A percentile compares a stretch with the other conserved stretches of the same genome.
Conservation (phyloP, 108 stramenopile species). For the Aurantiochytrium sp. region DNA sequence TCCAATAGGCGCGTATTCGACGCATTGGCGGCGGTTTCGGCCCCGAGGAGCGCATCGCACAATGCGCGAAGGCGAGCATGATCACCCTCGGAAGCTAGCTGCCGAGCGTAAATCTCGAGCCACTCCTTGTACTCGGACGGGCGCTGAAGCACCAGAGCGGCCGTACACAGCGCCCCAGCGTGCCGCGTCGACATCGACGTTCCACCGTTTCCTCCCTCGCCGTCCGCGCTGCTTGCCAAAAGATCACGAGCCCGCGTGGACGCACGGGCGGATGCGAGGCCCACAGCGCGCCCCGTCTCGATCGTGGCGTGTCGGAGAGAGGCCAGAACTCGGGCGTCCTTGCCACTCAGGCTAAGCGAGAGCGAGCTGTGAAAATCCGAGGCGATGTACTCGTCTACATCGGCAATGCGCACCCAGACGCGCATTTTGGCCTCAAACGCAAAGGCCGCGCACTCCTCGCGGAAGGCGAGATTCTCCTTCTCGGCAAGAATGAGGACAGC, state of each 20-base stretch:
- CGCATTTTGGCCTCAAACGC: background rate
- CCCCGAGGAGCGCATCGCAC: background rate
- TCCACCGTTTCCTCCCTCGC: background rate
- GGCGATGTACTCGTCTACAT: background rate
- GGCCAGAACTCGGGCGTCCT: background rate
- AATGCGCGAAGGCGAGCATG: background rate
- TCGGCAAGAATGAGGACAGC: background rate
- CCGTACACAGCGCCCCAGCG: background rate
- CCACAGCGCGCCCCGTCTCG: background rate
- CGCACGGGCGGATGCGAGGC: background rate
- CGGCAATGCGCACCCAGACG: background rate
- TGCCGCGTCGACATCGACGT: background rate
- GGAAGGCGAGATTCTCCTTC: background rate
- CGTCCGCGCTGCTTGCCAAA: background rate
- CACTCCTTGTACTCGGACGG: background rate
- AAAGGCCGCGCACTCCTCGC: conserved; percentile 21
- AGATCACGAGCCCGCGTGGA: background rate
- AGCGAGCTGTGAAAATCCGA: background rate
- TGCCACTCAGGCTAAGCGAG: background rate
- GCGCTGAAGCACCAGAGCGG: background rate
- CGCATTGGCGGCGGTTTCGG: background rate
- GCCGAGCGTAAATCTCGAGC: background rate
- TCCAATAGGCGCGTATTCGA: background rate
- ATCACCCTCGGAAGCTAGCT: background rate
- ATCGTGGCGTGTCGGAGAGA: background rate